These are phyloP conservation scores for Colletotrichum sp. DNA, from an alignment of 2,329 filamentous ascomycete genomes.

Conservation along the genomic window DNA sequence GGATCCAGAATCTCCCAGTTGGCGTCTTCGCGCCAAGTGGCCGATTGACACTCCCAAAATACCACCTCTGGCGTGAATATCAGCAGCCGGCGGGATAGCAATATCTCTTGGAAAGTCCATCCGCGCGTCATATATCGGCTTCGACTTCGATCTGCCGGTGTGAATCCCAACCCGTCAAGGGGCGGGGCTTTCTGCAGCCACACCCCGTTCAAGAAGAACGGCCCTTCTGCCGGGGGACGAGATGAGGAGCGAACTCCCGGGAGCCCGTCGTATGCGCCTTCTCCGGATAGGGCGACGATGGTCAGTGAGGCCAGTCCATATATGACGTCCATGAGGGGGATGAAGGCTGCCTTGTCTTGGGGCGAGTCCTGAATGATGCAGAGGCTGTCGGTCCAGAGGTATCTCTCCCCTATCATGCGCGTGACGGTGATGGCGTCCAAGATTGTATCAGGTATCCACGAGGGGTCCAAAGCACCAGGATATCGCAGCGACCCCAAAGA, in stretches of 20 bases:
- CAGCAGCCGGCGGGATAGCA: neutral
- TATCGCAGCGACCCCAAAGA: neutral
- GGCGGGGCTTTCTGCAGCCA: neutral
- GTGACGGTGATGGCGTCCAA: neutral
- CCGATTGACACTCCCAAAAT: neutral
- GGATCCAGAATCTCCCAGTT: neutral
- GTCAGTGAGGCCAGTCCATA: neutral
- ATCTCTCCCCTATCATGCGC: neutral
- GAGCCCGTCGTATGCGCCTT: neutral
- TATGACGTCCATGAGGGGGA: neutral
- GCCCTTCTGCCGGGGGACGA: neutral
- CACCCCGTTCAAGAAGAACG: neutral
- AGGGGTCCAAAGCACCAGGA: neutral
- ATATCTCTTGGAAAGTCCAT: neutral
- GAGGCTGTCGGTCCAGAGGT: neutral
- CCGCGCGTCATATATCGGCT: neutral
- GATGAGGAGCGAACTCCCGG: neutral
- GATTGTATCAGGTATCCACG: neutral
- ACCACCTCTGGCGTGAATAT: neutral
- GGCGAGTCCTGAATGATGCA: neutral
- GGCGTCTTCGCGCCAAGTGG: neutral
- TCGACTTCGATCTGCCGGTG: neutral
- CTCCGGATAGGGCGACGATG: neutral
- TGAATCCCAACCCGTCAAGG: neutral
- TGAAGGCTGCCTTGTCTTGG: neutral